These are phyloP conservation scores for Helicostylum pulchrum DNA, from an alignment of 192 early-diverging fungal species.

Conservation along the genomic window DNA sequence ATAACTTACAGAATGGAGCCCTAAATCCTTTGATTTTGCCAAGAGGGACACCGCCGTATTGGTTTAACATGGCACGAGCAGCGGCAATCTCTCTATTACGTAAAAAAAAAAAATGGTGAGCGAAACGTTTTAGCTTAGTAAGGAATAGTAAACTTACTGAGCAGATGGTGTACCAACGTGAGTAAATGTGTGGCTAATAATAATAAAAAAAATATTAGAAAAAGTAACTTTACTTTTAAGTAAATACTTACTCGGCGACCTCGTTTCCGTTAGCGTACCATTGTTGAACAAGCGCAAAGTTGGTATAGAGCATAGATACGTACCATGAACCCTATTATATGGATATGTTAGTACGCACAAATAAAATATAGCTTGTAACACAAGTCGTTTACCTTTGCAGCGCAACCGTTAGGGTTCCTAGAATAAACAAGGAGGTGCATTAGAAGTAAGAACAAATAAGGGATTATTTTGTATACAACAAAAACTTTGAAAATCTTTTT, in stretches of 20 bases:
- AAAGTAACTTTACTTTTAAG: not conserved
- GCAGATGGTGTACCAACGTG: slow-evolving; percentile 37
- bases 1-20: slow-evolving; percentile 51
- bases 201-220: slow-evolving; percentile 8
- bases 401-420: slow-evolving; percentile 45
- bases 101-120: not conserved
- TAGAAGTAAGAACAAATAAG: slow-evolving; percentile 4
- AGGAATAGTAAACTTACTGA: slow-evolving; percentile 27
- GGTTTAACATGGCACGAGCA: slow-evolving; percentile 40
- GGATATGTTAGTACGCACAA: not conserved
- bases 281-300: slow-evolving; percentile 55
- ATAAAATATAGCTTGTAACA: not conserved
- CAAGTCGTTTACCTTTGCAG: slow-evolving; percentile 26
- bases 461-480: not conserved
- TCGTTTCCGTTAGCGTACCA: slow-evolving; percentile 64
- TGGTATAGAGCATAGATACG: slow-evolving; percentile 59
- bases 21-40: slow-evolving; percentile 61
- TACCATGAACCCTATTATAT: slow-evolving; percentile 51
- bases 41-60: slow-evolving; percentile 57
- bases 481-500: no score
- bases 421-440: slow-evolving; percentile 16
- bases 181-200: slow-evolving; percentile 34
- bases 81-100: slow-evolving; percentile 44
- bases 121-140: not conserved
- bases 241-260: slow-evolving; percentile 49